Base-by-base conservation (phyloP, 495 filamentous ascomycete genomes). In the Penicillium soppii region DNA sequence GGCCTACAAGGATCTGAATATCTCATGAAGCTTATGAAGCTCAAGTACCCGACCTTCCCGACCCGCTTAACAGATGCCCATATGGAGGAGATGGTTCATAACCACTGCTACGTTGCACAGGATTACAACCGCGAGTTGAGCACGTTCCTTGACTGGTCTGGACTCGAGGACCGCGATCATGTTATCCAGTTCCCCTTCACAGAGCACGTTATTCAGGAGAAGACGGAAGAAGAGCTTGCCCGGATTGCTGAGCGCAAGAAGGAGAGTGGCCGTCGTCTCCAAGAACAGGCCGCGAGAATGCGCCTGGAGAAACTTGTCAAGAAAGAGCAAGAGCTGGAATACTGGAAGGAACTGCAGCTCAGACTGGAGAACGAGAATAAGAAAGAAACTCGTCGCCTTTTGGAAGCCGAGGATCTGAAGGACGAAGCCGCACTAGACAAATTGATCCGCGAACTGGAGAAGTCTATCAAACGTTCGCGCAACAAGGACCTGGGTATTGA, bases 251-350 rank as follows among this genome's bases (percentile, higher is more conserved):
- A 98, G 71, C 83, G 90, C 61, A 88, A 92, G 60, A 92, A 92
- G 60, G 94, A 97, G 68, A 91, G 89, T 58, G 94, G 94, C 1
- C 81, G 92, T 43, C 77, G 95, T 26, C 67, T 98, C 16, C 94
- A 98, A 63, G 94, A 96, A 59, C 94, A 98, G 63, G 95, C 94
- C 0, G 92, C 94, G 3, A 97, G 95, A 65, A 95, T 96, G 88
- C 82, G 94, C 15, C 70, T 98, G 5, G 95, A 98, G 37, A 91
- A 95, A 67, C 74, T 98, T 19, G 89, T 97, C 61, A 88, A 88
- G 59, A 97, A 97, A 68, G 94, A 98, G 69, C 83, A 95, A 64
- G 92, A 97, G 59, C 71, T 97, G 12, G 92, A 95, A 50, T 97
- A 95, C 65, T 96, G 90, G 75, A 90, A 89, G 61, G 81, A 90